phyloP scores from a whole-genome alignment of 1,139 yeast genomes.

The Hyphopichia burtonii region DNA sequence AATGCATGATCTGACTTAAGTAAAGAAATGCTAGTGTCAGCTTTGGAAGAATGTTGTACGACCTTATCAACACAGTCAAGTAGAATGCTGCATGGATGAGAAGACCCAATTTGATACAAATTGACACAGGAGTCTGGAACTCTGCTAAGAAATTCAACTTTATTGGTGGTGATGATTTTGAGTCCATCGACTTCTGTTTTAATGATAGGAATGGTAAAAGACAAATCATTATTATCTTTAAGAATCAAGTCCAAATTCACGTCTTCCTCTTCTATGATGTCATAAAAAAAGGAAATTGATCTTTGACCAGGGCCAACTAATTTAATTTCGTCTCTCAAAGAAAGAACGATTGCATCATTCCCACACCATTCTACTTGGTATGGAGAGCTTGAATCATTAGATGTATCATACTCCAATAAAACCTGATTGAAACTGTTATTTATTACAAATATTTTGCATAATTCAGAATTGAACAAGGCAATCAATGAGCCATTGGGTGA shows the following conservation, averaged over 20 bases:
- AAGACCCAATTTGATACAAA: constrained; percentile 79
- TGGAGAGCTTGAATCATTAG: constrained; percentile 35
- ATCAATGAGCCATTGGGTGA: constrained; percentile 66
- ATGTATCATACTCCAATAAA: constrained; percentile 50
- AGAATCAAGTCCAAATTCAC: constrained; percentile 23
- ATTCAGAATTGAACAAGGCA: constrained; percentile 49
- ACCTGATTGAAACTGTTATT: constrained; percentile 50
- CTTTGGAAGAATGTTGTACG: constrained; percentile 71
- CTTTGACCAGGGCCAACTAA: constrained; percentile 74
- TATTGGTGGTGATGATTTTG: constrained; percentile 56
- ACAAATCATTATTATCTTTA: constrained; percentile 20
- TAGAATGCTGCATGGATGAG: constrained; percentile 78
- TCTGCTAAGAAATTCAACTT: constrained; percentile 62
- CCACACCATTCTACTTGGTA: constrained; percentile 77
- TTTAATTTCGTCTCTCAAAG: constrained; percentile 62
- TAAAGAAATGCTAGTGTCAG: constrained; percentile 68
- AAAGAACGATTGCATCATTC: constrained; percentile 69
- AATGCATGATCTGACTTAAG: constrained; percentile 56
- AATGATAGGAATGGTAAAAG: constrained; percentile 36
- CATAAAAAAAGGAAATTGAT: constrained; percentile 48
- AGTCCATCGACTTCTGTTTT: constrained; percentile 70
- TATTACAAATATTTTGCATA: constrained; percentile 51
- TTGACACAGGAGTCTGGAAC: constrained; percentile 61
- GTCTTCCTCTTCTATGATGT: constrained; percentile 32
- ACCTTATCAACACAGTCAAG: constrained; percentile 80